Evolutionary conservation across 768 basidiomycete genomes (phyloP), one percentile per base, ranked within the genome.

Genomic region (Dendrothele bispora): DNA sequence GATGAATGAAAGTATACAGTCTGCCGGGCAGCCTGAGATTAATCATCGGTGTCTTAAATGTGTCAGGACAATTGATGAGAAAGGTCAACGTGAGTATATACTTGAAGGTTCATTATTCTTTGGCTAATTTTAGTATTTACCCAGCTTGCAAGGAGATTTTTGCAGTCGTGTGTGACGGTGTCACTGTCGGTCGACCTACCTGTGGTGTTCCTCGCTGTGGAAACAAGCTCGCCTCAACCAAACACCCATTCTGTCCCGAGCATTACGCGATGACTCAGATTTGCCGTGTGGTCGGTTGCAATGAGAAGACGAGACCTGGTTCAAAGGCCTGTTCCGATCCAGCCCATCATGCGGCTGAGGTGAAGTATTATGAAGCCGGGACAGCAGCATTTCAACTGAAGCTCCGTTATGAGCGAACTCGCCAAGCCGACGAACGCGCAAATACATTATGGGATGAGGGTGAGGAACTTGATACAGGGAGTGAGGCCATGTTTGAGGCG

Each of bases 371-470:
- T 28, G 39, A 38, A 15, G 29, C 39, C 7, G 53, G 43, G 4
- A 41, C 30, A 10, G 52, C 55, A 21, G 43, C 44, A 10, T 54
- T 56, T 27, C 42, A 50, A 11, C 50, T 58, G 3, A 34, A 44
- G n/a, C 39, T 40, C 5, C 48, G 53, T 10, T 44, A 51, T 4
- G 48, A 56, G 21, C 45, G 46, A n/a, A 30, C 36, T 43, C 44
- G 43, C 2, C 38, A 44, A 21, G 27, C n/a, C 8, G 45, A 46
- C 29, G 42, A 50, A 26, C 25, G 28, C 21, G 39, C 37, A 26
- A 40, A 46, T 12, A n/a, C n/a, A n/a, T n/a, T n/a, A n/a, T n/a
- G n/a, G n/a, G n/a, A n/a, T n/a, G 32, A 36, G 10, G 27, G 36
- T 25, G 34, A 24, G 7, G 41, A 35, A 7, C n/a, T 26, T 30